Conservation (phyloP, 345 rosid species). For the Syzygium oleosum region DNA sequence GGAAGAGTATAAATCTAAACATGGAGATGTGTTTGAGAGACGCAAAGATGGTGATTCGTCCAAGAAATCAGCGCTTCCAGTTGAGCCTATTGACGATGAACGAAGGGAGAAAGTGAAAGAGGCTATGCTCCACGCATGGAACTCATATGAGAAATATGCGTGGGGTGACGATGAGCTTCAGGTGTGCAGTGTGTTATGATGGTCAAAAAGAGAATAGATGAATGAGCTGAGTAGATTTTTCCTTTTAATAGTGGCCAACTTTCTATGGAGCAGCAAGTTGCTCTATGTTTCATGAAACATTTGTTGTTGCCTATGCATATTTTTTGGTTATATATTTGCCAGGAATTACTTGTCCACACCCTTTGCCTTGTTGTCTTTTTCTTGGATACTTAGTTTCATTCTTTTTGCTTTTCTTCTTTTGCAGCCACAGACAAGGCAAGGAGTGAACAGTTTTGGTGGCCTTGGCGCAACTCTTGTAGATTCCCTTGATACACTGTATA, state of each 20-base stretch:
- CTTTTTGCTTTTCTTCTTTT: background rate
- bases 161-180: slow-evolving; percentile 98
- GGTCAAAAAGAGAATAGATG: background rate
- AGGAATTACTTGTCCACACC: background rate
- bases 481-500: slow-evolving; percentile 78
- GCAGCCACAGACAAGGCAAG: slow-evolving; percentile 86
- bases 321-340: background rate
- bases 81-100: slow-evolving; percentile 52
- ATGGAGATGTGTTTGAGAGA: slow-evolving; percentile 16
- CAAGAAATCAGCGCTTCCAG: slow-evolving; percentile 18
- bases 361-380: background rate
- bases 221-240: background rate
- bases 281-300: background rate
- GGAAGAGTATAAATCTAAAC: slow-evolving; percentile 35
- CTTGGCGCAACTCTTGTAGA: slow-evolving; percentile 94
- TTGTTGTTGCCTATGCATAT: background rate
- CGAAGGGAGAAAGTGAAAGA: slow-evolving; percentile 89
- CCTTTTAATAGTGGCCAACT: background rate
- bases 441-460: slow-evolving; percentile 93
- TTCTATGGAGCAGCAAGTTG: background rate
- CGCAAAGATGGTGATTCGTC: background rate
- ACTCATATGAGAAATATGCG: slow-evolving; percentile 90
- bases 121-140: slow-evolving; percentile 98
- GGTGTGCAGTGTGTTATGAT: slow-evolving; percentile 24
- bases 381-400: background rate